Evolutionary conservation across 208 protist genomes (phyloP).

Genomic region (Endotrypanum monterogeii): DNA sequence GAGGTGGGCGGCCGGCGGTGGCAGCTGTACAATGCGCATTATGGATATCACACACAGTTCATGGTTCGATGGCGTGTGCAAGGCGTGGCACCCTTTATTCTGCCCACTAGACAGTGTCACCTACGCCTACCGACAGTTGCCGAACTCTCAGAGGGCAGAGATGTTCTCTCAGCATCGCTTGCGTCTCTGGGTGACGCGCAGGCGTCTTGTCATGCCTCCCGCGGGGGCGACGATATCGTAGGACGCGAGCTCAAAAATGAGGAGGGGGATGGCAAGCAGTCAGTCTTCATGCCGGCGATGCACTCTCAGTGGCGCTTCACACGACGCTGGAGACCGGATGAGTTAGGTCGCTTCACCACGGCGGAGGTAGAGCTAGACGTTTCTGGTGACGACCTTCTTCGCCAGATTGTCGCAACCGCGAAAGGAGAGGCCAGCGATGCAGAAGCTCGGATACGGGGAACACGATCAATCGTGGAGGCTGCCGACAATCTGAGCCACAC

Average conservation of each 20-base stretch:
- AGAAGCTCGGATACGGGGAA: neutral
- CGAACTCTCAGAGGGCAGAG: slow-evolving; percentile 8
- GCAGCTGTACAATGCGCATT: slow-evolving; percentile 69
- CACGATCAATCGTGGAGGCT: neutral
- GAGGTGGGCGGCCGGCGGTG: slow-evolving; percentile 56
- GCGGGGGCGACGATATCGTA: neutral
- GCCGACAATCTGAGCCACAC: slow-evolving; percentile 51
- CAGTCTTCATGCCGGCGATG: neutral
- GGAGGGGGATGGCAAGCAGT: neutral
- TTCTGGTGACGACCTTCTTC: slow-evolving; percentile 16
- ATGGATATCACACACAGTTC: slow-evolving; percentile 73
- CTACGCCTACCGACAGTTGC: slow-evolving; percentile 27
- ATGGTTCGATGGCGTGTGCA: slow-evolving; percentile 71
- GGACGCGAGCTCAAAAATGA: neutral
- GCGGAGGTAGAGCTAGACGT: slow-evolving; percentile 68
- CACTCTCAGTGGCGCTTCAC: neutral
- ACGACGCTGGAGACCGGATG: slow-evolving; percentile 28
- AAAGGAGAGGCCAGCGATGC: neutral
- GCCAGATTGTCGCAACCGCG: neutral
- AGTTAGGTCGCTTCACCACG: slow-evolving; percentile 42
- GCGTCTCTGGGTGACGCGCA: neutral
- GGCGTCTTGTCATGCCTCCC: neutral
- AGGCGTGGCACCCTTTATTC: slow-evolving; percentile 53
- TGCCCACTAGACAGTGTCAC: slow-evolving; percentile 31
- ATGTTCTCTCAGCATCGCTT: neutral